Conservation (phyloP, 2,329 filamentous ascomycete genomes). For the Pezicula carpinea region DNA sequence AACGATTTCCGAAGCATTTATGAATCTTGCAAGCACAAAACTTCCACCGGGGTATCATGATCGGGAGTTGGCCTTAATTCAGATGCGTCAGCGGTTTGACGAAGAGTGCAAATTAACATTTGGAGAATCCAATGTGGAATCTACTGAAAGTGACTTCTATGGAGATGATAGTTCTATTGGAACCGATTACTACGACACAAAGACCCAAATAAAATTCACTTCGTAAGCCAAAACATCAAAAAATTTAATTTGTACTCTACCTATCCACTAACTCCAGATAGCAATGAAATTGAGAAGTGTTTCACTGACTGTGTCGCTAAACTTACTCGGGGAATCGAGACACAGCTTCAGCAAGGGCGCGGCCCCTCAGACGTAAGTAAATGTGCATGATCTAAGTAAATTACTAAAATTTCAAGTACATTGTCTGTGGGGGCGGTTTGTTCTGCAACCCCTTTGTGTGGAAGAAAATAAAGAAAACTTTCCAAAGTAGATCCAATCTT, state of each 20-base stretch:
- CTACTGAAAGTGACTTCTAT: neutral
- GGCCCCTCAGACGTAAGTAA: conserved; percentile 3
- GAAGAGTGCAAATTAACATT: conserved; percentile 1
- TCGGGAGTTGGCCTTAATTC: conserved; percentile 2
- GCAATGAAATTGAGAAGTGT: conserved; percentile 6
- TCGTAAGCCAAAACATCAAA: neutral
- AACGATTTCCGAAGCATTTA: conserved; percentile 8
- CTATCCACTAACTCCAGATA: too few relatives aligned
- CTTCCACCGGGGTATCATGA: neutral
- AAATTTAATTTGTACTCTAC: too few relatives aligned
- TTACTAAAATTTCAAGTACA: conserved; percentile 1
- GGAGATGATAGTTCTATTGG: too few relatives aligned
- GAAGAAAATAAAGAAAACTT: neutral
- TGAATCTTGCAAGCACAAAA: conserved; percentile 1
- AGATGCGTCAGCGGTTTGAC: conserved; percentile 7
- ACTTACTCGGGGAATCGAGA: neutral
- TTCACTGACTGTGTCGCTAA: conserved; percentile 6
- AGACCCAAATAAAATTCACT: neutral
- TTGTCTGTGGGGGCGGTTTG: conserved; percentile 10
- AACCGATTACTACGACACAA: neutral
- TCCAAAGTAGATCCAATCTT: neutral
- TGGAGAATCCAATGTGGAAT: neutral
- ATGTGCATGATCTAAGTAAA: neutral
- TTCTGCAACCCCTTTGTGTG: conserved; percentile 4
- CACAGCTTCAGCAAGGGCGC: neutral